These are phyloP conservation scores for Carex pumila DNA, from an alignment of 176 grass and related monocot genomes.

Conservation along the genomic window DNA sequence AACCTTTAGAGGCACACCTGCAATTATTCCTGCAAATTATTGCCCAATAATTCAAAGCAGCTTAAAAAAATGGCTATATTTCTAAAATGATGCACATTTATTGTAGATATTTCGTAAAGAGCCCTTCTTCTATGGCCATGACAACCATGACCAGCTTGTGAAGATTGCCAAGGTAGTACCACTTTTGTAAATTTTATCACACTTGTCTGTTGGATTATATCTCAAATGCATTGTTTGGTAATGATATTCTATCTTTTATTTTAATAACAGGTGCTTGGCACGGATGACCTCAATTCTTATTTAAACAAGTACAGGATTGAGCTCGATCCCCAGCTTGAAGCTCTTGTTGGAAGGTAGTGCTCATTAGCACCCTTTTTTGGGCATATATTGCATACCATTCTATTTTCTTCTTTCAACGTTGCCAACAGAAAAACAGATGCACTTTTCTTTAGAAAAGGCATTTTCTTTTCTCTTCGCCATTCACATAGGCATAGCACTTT, in stretches of 20 bases:
- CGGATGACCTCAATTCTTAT: constrained; percentile 67
- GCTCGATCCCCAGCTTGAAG: constrained; percentile 74
- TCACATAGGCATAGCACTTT: background rate
- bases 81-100: constrained; percentile 6
- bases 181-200: background rate
- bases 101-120: constrained; percentile 76
- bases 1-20: background rate
- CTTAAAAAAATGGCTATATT: background rate
- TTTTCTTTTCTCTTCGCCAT: background rate
- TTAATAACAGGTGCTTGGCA: constrained; percentile 57
- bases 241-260: background rate
- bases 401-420: background rate
- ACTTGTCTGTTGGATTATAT: background rate
- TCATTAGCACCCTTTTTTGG: background rate
- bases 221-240: background rate
- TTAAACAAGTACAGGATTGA: constrained; percentile 61
- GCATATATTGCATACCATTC: background rate
- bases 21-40: background rate
- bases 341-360: constrained; percentile 67
- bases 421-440: background rate
- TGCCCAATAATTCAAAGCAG: background rate
- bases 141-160: constrained; percentile 78
- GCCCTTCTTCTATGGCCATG: constrained; percentile 76
- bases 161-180: constrained; percentile 66
- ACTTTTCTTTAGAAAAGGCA: background rate